Evolutionary conservation across 192 early-diverging fungal genomes (phyloP).

Genomic region (Bifiguratus adelaidae): DNA sequence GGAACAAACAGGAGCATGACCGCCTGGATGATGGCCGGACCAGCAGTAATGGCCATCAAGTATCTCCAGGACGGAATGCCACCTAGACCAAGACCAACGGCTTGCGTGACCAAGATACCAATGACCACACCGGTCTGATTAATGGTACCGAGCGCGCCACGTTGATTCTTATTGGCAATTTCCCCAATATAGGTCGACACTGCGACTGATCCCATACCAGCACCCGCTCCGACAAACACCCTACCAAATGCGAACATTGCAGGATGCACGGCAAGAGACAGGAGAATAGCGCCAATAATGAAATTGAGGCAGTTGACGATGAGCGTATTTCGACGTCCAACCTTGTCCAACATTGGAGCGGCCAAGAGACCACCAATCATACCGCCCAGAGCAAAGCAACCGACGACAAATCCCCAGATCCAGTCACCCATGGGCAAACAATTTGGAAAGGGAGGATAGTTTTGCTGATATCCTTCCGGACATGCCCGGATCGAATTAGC

Average conservation of each 20-base stretch:
- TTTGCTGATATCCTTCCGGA: too few species aligned
- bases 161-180: conserved; percentile 48
- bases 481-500: too few species aligned
- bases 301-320: conserved; percentile 58
- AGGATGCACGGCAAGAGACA: conserved; percentile 42
- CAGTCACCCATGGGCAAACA: conserved; percentile 15
- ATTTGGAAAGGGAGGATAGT: too few species aligned
- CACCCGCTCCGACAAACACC: conserved; percentile 64
- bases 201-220: conserved; percentile 63
- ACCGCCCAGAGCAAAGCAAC: too few species aligned
- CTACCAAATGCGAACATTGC: conserved; percentile 51
- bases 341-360: conserved; percentile 43
- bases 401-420: too few species aligned
- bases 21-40: conserved; percentile 48
- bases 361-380: conserved; percentile 66
- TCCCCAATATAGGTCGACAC: conserved; percentile 79
- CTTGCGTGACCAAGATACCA: conserved; percentile 70
- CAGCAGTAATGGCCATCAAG: conserved; percentile 58
- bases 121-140: conserved; percentile 79
- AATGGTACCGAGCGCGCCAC: conserved; percentile 68
- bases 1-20: conserved; percentile 62
- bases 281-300: conserved; percentile 44
- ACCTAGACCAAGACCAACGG: conserved; percentile 49
- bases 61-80: conserved; percentile 57
- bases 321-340: conserved; percentile 58